Percentiles rank a stretch among this genome's conserved stretches.
These are phyloP conservation scores for Pseudoturritis turrita DNA, from an alignment of 345 rosid species.

Conservation along the genomic window DNA sequence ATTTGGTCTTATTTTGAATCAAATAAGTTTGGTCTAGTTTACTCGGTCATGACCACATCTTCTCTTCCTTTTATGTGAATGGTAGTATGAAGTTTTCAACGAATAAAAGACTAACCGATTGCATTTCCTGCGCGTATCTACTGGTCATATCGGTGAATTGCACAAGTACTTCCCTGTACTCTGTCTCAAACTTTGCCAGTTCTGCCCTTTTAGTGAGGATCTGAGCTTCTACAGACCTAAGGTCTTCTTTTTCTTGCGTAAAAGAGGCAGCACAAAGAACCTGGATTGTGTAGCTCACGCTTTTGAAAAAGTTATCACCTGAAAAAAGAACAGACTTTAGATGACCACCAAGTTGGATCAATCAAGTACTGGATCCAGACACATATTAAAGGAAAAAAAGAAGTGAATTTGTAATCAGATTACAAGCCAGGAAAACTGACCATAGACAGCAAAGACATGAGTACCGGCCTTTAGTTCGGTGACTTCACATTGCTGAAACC, in stretches of 20 bases:
- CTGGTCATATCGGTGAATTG: slow-evolving; percentile 92
- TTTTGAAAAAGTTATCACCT: slow-evolving; percentile 97
- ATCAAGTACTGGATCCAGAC: background rate
- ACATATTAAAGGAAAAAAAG: background rate
- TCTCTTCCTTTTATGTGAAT: background rate
- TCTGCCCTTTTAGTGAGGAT: slow-evolving; percentile 83
- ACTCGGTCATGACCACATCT: background rate
- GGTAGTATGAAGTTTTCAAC: background rate
- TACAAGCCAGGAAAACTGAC: slow-evolving; percentile 41
- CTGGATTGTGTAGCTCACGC: slow-evolving; percentile 84
- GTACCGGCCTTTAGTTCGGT: slow-evolving; percentile 82
- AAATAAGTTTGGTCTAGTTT: background rate
- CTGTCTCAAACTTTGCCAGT: slow-evolving; percentile 84
- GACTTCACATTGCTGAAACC: slow-evolving; percentile 95
- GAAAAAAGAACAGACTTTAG: slow-evolving; percentile 6
- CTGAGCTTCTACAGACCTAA: slow-evolving; percentile 83
- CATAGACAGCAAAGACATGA: slow-evolving; percentile 93
- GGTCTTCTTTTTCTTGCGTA: slow-evolving; percentile 66
- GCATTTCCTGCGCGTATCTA: slow-evolving; percentile 92
- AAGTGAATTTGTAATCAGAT: background rate
- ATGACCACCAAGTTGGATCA: slow-evolving; percentile 7
- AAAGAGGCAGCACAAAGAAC: slow-evolving; percentile 80
- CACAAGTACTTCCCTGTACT: slow-evolving; percentile 87
- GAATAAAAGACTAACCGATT: slow-evolving; percentile 51
- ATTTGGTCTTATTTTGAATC: background rate